These are phyloP conservation scores for Yamadazyma ubonensis DNA, from an alignment of 805 yeast genomes.

Conservation along the genomic window DNA sequence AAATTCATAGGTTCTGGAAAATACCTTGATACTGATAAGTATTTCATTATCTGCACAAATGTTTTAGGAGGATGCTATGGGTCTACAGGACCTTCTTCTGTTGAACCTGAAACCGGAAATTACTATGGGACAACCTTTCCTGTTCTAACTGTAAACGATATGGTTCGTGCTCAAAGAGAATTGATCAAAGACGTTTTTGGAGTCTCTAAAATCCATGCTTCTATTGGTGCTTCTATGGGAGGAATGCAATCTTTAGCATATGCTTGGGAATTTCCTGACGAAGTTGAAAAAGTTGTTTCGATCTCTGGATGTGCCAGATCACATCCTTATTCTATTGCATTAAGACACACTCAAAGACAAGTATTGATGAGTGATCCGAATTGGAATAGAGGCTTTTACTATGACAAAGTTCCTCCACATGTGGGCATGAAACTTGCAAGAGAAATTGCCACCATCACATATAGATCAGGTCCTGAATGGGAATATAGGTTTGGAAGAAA, in stretches of 20 bases:
- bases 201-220: conserved; percentile 65
- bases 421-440: conserved; percentile 93
- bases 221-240: conserved; percentile 94
- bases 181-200: conserved; percentile 62
- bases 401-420: conserved; percentile 81
- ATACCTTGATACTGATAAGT: conserved; percentile 77
- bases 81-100: conserved; percentile 86
- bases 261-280: conserved; percentile 78
- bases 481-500: conserved; percentile 88
- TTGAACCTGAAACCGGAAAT: conserved; percentile 63
- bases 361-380: conserved; percentile 92
- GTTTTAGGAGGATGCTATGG: conserved; percentile 95
- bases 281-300: conserved; percentile 70
- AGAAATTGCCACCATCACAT: conserved; percentile 91
- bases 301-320: conserved; percentile 92
- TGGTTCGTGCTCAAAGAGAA: conserved; percentile 85
- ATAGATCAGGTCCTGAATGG: conserved; percentile 97
- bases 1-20: conserved; percentile 82
- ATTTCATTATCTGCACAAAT: conserved; percentile 83
- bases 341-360: conserved; percentile 90
- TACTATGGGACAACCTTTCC: conserved; percentile 88
- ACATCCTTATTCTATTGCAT: conserved; percentile 91
- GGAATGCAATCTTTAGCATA: conserved; percentile 96
- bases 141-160: conserved; percentile 78
- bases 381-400: conserved; percentile 90